Evolutionary conservation across 2,329 filamentous ascomycete species (phyloP), one percentile per base, ranked within the genome.

Genomic region (Dactylellina haptotyla): DNA sequence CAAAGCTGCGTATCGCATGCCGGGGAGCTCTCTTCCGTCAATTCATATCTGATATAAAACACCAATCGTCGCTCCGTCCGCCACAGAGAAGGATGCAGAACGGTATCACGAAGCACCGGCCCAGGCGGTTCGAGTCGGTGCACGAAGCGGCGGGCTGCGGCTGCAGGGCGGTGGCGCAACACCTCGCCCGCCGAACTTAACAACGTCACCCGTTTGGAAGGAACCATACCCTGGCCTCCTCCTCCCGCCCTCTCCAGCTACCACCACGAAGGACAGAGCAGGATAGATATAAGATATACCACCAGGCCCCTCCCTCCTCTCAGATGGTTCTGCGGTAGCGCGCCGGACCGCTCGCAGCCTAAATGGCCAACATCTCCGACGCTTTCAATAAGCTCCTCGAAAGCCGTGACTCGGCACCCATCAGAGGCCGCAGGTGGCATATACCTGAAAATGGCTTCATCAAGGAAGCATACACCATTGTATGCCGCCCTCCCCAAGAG

Each of bases 381-480:
- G 39, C 37, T n/a, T 66, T 73, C 30, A 66, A 73, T 25, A 56
- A 73, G 51, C 48, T 73, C 43, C 69, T 73, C 26, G 48, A 73
- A 39, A 43, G 69, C 54, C 69, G 62, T 57, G 54, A 41, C 28
- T 73, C 69, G 54, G 69, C 69, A 23, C 69, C 69, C 18, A 57
- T 73, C 30, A 54, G 48, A 78, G 79, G 63, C 18, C 64, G 14
- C 50, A 50, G 63, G 43, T 64, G 70, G 70, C 75, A 84, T 84
- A 75, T 83, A 80, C 65, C 77, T 84, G 53, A 83, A 85, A 91
- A 97, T 80, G 90, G 90, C 78, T 99, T 98, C 80, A 84, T 98
- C 32, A 93, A 94, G 79, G 94, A 98, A 82, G 95, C 95, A 59
- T 95, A 96, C 82, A 88, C 90, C 80, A 97, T 98, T 81, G 93